Conservation (phyloP, 306 rosid genomes). For the Rosa rugosa region DNA sequence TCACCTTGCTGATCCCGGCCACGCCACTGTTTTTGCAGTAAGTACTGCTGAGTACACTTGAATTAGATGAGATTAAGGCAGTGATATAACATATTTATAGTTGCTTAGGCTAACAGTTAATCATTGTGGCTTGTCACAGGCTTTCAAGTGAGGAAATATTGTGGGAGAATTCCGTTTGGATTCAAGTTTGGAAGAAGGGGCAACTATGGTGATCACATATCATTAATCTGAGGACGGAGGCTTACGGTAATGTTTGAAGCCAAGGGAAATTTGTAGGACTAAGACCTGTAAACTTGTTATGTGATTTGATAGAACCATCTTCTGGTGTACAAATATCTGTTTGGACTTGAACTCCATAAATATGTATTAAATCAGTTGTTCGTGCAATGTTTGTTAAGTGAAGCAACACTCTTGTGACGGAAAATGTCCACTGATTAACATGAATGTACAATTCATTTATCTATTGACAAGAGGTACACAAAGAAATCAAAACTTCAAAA, state of each 20-base stretch:
- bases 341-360: slow-evolving; percentile 19
- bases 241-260: slow-evolving; percentile 16
- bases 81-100: background rate
- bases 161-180: slow-evolving; percentile 6
- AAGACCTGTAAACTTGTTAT: slow-evolving; percentile 31
- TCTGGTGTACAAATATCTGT: slow-evolving; percentile 50
- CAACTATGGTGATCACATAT: background rate
- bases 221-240: slow-evolving; percentile 5
- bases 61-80: background rate
- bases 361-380: slow-evolving; percentile 40
- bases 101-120: slow-evolving; percentile 10
- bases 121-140: slow-evolving; percentile 36
- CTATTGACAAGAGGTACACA: background rate
- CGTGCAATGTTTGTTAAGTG: background rate
- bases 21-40: slow-evolving; percentile 67
- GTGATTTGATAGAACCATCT: slow-evolving; percentile 37
- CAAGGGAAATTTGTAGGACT: slow-evolving; percentile 28
- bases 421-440: background rate
- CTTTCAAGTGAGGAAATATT: slow-evolving; percentile 55
- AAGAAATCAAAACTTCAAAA: background rate
- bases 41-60: slow-evolving; percentile 13
- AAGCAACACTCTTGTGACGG: background rate
- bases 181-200: slow-evolving; percentile 14
- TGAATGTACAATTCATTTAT: background rate
- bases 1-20: slow-evolving; percentile 83